A percentile compares a stretch with the other conserved stretches of the same genome.
These are phyloP conservation scores for Eremomyces bilateralis DNA, from an alignment of 495 filamentous ascomycete species.

Conservation along the genomic window DNA sequence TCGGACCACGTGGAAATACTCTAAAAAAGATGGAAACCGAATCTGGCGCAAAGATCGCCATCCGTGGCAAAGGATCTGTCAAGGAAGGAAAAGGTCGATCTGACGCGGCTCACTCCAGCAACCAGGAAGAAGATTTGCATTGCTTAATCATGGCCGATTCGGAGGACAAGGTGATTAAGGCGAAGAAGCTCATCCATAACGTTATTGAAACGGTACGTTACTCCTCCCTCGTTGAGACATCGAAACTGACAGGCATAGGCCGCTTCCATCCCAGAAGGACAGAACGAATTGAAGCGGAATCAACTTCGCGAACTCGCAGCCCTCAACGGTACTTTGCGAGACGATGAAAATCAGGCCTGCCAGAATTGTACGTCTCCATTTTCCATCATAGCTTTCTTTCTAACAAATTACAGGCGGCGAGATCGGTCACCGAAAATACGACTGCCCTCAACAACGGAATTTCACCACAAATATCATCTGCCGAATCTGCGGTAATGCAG, in stretches of 20 bases:
- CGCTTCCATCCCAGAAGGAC: constrained; percentile 91
- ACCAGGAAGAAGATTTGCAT: constrained; percentile 98
- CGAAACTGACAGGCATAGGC: constrained; percentile 32
- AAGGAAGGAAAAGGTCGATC: constrained; percentile 99
- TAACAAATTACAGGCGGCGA: constrained; percentile 43
- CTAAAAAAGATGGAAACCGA: constrained; percentile 98
- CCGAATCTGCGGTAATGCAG: constrained; percentile 88
- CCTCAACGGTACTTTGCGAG: constrained; percentile 91
- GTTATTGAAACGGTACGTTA: constrained; percentile 88
- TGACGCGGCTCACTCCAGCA: constrained; percentile 95
- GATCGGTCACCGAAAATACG: constrained; percentile 97
- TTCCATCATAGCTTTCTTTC: constrained; percentile 6
- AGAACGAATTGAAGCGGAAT: constrained; percentile 95
- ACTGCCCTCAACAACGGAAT: constrained; percentile 94
- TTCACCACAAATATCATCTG: constrained; percentile 98
- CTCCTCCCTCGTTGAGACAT: not conserved
- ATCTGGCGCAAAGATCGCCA: constrained; percentile 94
- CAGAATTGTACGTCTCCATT: constrained; percentile 59
- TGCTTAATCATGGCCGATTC: constrained; percentile 98
- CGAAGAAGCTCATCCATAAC: constrained; percentile 90
- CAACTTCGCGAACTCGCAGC: constrained; percentile 93
- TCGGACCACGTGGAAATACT: constrained; percentile 98
- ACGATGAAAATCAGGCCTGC: constrained; percentile 97
- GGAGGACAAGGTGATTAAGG: constrained; percentile 95
- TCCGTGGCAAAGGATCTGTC: constrained; percentile 96